Evolutionary conservation across 352 stramenopile genomes (phyloP).

Genomic region (Phytopythium oedochilum): DNA sequence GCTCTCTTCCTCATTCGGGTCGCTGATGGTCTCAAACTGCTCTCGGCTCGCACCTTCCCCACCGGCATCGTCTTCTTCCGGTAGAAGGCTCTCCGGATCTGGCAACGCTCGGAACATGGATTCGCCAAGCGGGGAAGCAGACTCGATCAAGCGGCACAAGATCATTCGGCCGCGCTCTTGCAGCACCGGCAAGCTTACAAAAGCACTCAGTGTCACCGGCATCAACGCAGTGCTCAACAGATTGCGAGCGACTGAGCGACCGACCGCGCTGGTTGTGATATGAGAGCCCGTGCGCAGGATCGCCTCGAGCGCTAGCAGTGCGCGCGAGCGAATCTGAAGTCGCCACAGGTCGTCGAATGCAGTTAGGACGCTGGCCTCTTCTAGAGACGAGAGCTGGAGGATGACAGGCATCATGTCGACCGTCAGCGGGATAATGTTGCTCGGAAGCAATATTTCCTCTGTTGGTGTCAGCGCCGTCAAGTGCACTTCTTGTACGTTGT

Average conservation of each 20-base stretch:
- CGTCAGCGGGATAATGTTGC: slow-evolving; percentile 39
- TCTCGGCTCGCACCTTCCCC: background rate
- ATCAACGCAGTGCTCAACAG: slow-evolving; percentile 56
- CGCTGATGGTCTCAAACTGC: slow-evolving; percentile 29
- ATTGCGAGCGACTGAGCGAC: slow-evolving; percentile 36
- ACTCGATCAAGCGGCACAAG: slow-evolving; percentile 78
- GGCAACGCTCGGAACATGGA: slow-evolving; percentile 73
- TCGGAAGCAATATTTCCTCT: slow-evolving; percentile 73
- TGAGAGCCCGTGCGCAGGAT: slow-evolving; percentile 57
- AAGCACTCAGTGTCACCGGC: slow-evolving; percentile 62
- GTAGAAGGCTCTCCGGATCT: slow-evolving; percentile 40
- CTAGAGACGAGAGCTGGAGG: slow-evolving; percentile 70
- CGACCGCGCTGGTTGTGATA: slow-evolving; percentile 30
- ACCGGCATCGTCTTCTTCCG: background rate
- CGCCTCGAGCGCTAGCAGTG: slow-evolving; percentile 71
- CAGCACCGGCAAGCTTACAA: slow-evolving; percentile 68
- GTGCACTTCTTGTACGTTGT: slow-evolving; percentile 83
- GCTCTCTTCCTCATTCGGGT: slow-evolving; percentile 69
- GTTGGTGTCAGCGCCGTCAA: slow-evolving; percentile 59
- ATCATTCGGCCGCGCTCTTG: slow-evolving; percentile 85
- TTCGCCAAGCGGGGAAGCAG: slow-evolving; percentile 66
- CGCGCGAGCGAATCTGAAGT: slow-evolving; percentile 82
- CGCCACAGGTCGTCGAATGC: slow-evolving; percentile 78
- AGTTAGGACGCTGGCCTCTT: slow-evolving; percentile 57
- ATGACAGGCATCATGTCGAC: slow-evolving; percentile 83